Evolutionary conservation across 1,284 basidiomycete species (phyloP), one percentile per base, ranked within the genome.

Genomic region (Limonomyces culmigenus): DNA sequence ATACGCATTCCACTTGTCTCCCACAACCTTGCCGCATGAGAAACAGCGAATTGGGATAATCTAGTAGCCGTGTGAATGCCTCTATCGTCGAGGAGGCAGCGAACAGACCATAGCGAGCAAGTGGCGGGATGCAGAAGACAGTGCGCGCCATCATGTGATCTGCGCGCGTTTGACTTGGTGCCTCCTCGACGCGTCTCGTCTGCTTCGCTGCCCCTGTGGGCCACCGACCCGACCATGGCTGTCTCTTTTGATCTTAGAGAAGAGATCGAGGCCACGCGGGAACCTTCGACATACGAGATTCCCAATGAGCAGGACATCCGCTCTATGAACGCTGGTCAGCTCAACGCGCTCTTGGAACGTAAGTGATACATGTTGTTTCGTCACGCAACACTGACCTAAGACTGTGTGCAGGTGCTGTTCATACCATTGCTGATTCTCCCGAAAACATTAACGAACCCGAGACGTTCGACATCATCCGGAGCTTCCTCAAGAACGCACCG

Each of bases 11-110:
- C 89, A 93, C 45, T 92, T 84, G 63, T 93, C 87, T 37, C 88
- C 86, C 33, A 92, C 75, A 42, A 93, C 87, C 57, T 92, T 92
- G 32, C 88, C 88, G 49, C 87, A 93, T 19, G 86, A 87, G 53
- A 93, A 93, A 45, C 85, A 89, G 36, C 83, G 71, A 3, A 88
- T 77, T 38, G 84, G 83, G 42, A 87, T 86, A 41, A 86, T 87
- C 84, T 85, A 41, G 23, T 27, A 8, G 8, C 23, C 8, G 8
- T 27, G n/a, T 27, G n/a, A n/a, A n/a, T n/a, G n/a, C n/a, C n/a
- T n/a, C n/a, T n/a, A n/a, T n/a, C n/a, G n/a, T n/a, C n/a, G n/a
- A n/a, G n/a, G n/a, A n/a, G n/a, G n/a, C n/a, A n/a, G n/a, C 8
- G 23, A 8, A 27, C 23, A 27, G 23, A 27, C 23, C 23, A 27